phyloP scores from a whole-genome alignment of 768 basidiomycete genomes.

The Leccinum arenicola region DNA sequence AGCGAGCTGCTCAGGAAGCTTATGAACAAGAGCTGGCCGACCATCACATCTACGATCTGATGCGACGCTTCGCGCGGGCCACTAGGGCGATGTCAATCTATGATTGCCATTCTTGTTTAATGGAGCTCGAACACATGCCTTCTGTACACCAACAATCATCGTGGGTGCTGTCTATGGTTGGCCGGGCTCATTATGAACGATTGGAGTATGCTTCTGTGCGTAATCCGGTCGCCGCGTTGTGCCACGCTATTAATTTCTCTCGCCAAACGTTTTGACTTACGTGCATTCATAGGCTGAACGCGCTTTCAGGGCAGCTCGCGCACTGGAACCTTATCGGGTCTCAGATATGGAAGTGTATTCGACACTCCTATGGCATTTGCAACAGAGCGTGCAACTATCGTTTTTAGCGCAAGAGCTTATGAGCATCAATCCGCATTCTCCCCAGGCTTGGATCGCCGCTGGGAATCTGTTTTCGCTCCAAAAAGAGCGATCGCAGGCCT shows the following conservation, averaged over 20 bases:
- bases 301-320: conserved; percentile 78
- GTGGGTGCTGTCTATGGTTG: conserved; percentile 79
- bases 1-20: conserved; percentile 68
- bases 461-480: conserved; percentile 95
- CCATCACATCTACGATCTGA: conserved; percentile 76
- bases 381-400: conserved; percentile 79
- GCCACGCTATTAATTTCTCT: conserved; percentile 17
- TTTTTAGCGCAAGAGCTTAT: conserved; percentile 92
- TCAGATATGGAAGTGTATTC: conserved; percentile 97
- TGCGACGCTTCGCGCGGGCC: conserved; percentile 79
- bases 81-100: conserved; percentile 72
- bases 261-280: conserved; percentile 8
- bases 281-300: conserved; percentile 70
- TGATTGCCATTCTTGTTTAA: conserved; percentile 70
- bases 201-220: conserved; percentile 86
- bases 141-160: conserved; percentile 68
- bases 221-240: conserved; percentile 17
- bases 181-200: conserved; percentile 85
- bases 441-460: conserved; percentile 94
- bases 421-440: conserved; percentile 73
- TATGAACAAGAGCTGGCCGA: conserved; percentile 76
- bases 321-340: conserved; percentile 85
- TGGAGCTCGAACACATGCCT: conserved; percentile 76
- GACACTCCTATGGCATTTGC: conserved; percentile 93
- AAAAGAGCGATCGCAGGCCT: conserved; percentile 89